Percentiles rank a stretch among this genome's conserved stretches.
These are phyloP conservation scores for Hordeum vulgare DNA, from an alignment of 176 grass and related monocot species.

Conservation along the genomic window MorexV3_pseudomolecules_assembly NC_058519.1:25870885-25871384, in stretches of 20 bases:
- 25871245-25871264: too few relatives aligned
- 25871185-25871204: neutral
- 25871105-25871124: neutral
- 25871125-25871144: neutral
- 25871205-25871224: neutral
- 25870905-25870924: too few relatives aligned
- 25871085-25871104: too few relatives aligned
- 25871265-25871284: neutral
- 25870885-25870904: too few relatives aligned
- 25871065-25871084: neutral
- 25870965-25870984: too few relatives aligned
- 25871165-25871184: neutral
- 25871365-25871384: neutral
- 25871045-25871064: too few relatives aligned
- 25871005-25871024: too few relatives aligned
- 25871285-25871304: neutral
- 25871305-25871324: neutral
- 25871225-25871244: neutral
- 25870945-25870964: too few relatives aligned
- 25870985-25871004: too few relatives aligned
- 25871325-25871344: neutral
- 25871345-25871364: neutral
- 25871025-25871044: too few relatives aligned
- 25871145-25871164: neutral
- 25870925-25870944: too few relatives aligned